Percentiles rank a stretch among this genome's conserved stretches.
Conservation (phyloP, 495 filamentous ascomycete species). For the Cryomyces antarcticus region DNA sequence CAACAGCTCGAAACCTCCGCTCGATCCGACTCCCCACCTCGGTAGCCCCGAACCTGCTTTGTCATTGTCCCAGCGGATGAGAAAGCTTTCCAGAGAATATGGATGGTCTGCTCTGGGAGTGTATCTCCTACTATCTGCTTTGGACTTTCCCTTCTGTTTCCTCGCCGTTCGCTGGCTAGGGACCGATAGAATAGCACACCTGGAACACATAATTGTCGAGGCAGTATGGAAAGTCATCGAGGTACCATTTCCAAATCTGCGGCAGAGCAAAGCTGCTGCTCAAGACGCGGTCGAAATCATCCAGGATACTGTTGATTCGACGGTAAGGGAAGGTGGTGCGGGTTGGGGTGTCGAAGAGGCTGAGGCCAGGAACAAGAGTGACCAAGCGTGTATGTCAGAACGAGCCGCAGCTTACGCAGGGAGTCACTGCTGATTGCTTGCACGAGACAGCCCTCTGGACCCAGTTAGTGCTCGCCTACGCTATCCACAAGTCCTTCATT, state of each 20-base stretch:
- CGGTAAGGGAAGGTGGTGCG: conserved; percentile 3
- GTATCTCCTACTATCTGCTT: conserved; percentile 58
- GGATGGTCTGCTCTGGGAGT: conserved; percentile 88
- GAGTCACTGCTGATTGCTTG: not conserved
- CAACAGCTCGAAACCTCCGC: conserved; percentile 9
- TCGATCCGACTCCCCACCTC: conserved; percentile 14
- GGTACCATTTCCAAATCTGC: conserved; percentile 20
- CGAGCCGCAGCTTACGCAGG: not conserved
- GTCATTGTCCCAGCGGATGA: conserved; percentile 48
- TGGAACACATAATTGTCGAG: conserved; percentile 24
- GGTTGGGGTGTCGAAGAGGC: conserved; percentile 16
- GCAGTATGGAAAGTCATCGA: conserved; percentile 26
- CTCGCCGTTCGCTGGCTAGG: conserved; percentile 64
- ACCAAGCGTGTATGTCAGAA: conserved; percentile 31
- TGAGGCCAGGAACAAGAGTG: conserved; percentile 18
- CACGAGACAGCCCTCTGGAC: conserved; percentile 47
- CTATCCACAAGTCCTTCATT: conserved; percentile 95
- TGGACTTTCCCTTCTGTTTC: conserved; percentile 95
- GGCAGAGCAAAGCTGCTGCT: conserved; percentile 4
- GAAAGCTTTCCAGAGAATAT: conserved; percentile 78
- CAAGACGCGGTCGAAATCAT: not conserved
- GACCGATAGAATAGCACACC: conserved; percentile 60
- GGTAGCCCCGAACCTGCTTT: conserved; percentile 14
- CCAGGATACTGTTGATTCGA: conserved; percentile 4
- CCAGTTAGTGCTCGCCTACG: conserved; percentile 83